Base-by-base conservation (phyloP, 1,139 yeast genomes). In the Nakaseomyces delphensis region DNA sequence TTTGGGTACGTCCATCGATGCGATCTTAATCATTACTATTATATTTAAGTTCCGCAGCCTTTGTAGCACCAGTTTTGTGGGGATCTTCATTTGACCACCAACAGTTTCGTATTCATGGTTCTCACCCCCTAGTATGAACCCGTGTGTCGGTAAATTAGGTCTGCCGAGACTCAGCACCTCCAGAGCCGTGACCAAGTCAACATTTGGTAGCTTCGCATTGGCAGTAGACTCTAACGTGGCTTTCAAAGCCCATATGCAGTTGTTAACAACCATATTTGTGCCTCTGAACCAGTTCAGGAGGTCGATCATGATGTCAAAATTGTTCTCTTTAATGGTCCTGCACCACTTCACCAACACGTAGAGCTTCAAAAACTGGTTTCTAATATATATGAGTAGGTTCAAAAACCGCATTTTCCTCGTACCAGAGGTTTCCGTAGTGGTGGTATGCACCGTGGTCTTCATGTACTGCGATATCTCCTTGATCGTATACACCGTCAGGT, bases 321-420 rank as follows among this genome's bases (percentile, higher is more conserved):
- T 86, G 42, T 76, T 71, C 10, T 89, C 71, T 25, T 77, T 79
- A 25, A 74, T 71, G 4, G 65, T 62, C 36, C 59, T 57, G 1
- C 95, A 77, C 97, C 97, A 91, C 62, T 87, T 87, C 38, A 83
- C 76, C 40, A 91, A 66, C 3, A 94, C 95, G 52, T 85, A 87
- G 3, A 89, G 63, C 59, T 89, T 80, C 48, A 87, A 73, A 55
- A 82, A 85, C 55, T 87, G 93, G 53, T 85, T 87, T 43, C 97
- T 73, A 35, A 86, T 67, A 30, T 71, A 68, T 7, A 87, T 81
- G 36, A 89, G 69, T 44, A 82, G 65, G 39, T 81, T 79, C 36
- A 91, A 66, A 43, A 91, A 73, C 43, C 73, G 71, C 48, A 77
- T 74, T 64, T 87, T 87, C 48, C 85, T 76, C 7, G 67, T 65